Conservation (phyloP, 352 stramenopile genomes). For the Pythium aristosporum region DNA sequence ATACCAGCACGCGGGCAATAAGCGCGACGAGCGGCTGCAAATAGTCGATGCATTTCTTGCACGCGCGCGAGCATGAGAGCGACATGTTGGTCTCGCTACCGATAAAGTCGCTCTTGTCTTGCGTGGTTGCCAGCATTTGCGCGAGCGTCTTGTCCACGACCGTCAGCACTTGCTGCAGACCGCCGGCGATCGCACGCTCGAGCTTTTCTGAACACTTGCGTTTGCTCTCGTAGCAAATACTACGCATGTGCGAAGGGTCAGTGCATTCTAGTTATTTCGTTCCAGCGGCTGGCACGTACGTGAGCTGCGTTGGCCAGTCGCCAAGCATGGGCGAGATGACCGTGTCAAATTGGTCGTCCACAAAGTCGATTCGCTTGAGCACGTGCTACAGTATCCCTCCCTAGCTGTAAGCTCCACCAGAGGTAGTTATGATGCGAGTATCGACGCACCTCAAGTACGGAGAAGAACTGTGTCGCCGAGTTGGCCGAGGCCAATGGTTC, state of each 20-base stretch:
- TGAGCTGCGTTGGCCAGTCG: constrained; percentile 69
- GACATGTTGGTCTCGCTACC: constrained; percentile 73
- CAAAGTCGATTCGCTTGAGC: constrained; percentile 55
- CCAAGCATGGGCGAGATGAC: constrained; percentile 37
- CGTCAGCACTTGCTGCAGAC: constrained; percentile 51
- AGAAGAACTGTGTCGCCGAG: constrained; percentile 67
- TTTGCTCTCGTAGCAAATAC: constrained; percentile 76
- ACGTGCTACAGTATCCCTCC: constrained; percentile 34
- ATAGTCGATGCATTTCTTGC: constrained; percentile 69
- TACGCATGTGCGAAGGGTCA: not conserved
- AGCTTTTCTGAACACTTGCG: constrained; percentile 66
- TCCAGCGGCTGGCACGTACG: constrained; percentile 32
- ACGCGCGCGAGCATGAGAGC: constrained; percentile 66
- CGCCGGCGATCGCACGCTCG: constrained; percentile 45
- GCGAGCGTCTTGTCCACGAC: constrained; percentile 66
- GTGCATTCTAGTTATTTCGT: not conserved
- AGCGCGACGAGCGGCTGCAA: constrained; percentile 56
- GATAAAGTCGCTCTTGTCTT: constrained; percentile 80
- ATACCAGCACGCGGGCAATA: constrained; percentile 56
- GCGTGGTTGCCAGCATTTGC: constrained; percentile 46
- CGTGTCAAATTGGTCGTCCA: constrained; percentile 61
- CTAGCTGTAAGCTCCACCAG: no score
- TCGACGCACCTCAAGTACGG: constrained; percentile 48
- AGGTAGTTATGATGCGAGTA: no score
- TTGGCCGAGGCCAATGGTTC: constrained; percentile 58